Evolutionary conservation across 1,284 basidiomycete species (phyloP), one percentile per base, ranked within the genome.

Genomic region (Puccinia sorghi): DNA sequence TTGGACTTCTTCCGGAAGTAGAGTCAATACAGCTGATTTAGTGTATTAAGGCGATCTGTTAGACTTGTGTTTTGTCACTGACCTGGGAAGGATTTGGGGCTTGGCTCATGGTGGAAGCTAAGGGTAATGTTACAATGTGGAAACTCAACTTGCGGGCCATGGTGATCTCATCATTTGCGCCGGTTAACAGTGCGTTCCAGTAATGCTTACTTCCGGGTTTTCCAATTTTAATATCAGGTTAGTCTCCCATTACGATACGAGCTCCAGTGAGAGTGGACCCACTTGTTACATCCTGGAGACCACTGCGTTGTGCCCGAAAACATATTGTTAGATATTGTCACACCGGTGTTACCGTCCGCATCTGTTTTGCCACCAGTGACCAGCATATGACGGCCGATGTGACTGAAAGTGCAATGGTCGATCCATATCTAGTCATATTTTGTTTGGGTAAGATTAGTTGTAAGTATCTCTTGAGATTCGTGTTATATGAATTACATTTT

Each of bases 371-470:
- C 69, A n/a, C 50, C 57, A 8, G 20, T 63, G 9, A 72, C 77
- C 20, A 79, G 64, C 69, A 79, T 72, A 56, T 79, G 77, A 32
- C 77, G 66, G 13, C 77, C 77, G n/a, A 79, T 66, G 37, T 72
- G 1, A 43, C 69, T 72, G 17, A 79, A 72, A 20, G 77, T 52
- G 61, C 77, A 79, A 66, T 79, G 77, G 63, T 79, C 77, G n/a
- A 79, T 70, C 77, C 67, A 79, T 46, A 79, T 66, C 77, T 79
- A 48, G 41, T 17, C 50, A 52, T 52, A 52, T 13, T 22, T 6
- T 46, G 20, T 46, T 32, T 32, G 32, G 32, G 32, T 15, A 64
- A 39, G n/a, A 46, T 64, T 20, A 32, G 61, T n/a, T 32, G 32
- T 4, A 32, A 32, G 32, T 32, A 32, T 32, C 32, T 32, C 32